A percentile compares a stretch with the other conserved stretches of the same genome.
Conservation (phyloP, 441 rosid species). For the Populus hybrid region DNA sequence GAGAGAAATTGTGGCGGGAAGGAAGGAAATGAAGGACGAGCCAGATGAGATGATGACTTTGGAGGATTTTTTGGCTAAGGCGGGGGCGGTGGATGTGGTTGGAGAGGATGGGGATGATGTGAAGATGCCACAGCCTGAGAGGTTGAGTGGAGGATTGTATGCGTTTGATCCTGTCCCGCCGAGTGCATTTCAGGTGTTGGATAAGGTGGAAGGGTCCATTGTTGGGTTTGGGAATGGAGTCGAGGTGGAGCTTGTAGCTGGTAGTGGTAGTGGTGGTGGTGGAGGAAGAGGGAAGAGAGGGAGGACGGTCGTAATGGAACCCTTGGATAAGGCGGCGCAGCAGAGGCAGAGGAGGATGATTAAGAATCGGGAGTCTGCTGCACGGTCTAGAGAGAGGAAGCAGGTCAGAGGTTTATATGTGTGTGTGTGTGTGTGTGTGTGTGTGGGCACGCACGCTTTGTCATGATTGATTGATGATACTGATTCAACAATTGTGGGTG, state of each 20-base stretch:
- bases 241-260: conserved; percentile 21
- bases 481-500: not conserved
- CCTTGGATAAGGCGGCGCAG: conserved; percentile 78
- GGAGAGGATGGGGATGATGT: conserved; percentile 41
- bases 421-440: too few relatives aligned
- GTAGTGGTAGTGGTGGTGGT: conserved; percentile 12
- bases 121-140: conserved; percentile 39
- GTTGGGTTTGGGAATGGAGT: conserved; percentile 48
- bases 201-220: conserved; percentile 49
- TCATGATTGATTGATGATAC: not conserved
- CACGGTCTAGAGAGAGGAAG: conserved; percentile 91
- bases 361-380: conserved; percentile 94
- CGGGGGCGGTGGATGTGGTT: conserved; percentile 50
- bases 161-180: conserved; percentile 40
- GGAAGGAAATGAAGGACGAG: conserved; percentile 66
- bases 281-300: conserved; percentile 62
- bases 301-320: conserved; percentile 56
- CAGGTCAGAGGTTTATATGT: conserved; percentile 37
- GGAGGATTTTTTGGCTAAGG: conserved; percentile 85
- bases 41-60: conserved; percentile 85
- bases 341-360: conserved; percentile 96
- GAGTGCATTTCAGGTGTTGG: conserved; percentile 39
- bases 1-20: conserved; percentile 70
- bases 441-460: not conserved
- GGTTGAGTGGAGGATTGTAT: conserved; percentile 48